These are phyloP conservation scores for Cyphellophora attinorum DNA, from an alignment of 2,329 filamentous ascomycete genomes.

Conservation along the genomic window DNA sequence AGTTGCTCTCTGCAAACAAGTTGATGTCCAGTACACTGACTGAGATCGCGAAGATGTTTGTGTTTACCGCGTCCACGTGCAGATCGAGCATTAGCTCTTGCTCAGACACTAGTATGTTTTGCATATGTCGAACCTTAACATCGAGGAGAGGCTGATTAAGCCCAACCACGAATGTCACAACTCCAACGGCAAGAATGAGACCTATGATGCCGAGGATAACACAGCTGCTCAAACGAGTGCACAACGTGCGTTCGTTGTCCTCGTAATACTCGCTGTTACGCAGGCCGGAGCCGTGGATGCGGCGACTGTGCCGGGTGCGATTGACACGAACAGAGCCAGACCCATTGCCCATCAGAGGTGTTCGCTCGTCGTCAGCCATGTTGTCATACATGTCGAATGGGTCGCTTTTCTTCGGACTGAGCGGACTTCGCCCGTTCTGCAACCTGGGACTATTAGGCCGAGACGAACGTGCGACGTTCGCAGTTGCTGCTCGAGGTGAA, in stretches of 20 bases:
- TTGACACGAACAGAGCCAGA: conserved; percentile 53
- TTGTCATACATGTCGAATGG: conserved; percentile 75
- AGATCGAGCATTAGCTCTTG: conserved; percentile 94
- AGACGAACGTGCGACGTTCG: conserved; percentile 41
- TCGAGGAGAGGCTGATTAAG: conserved; percentile 78
- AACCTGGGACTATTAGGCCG: conserved; percentile 62
- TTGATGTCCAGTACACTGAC: conserved; percentile 82
- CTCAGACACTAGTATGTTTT: conserved; percentile 85
- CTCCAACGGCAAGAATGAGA: conserved; percentile 70
- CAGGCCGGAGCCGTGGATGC: conserved; percentile 46
- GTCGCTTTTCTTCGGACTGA: conserved; percentile 46
- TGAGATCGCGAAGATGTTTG: conserved; percentile 81
- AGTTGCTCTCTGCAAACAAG: conserved; percentile 87
- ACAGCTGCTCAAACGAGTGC: conserved; percentile 72
- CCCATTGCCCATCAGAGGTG: conserved; percentile 64
- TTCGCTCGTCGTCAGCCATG: conserved; percentile 77
- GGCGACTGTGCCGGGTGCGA: conserved; percentile 47
- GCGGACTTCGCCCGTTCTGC: conserved; percentile 37
- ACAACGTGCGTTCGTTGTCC: conserved; percentile 32
- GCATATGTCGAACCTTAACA: conserved; percentile 69
- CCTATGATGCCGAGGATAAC: conserved; percentile 75
- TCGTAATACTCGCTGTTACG: conserved; percentile 66
- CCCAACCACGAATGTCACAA: conserved; percentile 80
- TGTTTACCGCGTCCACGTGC: conserved; percentile 78
- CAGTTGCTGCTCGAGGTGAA: conserved; percentile 43